phyloP scores from a whole-genome alignment of 2,329 filamentous ascomycete species.

The Alternaria alternata region DNA sequence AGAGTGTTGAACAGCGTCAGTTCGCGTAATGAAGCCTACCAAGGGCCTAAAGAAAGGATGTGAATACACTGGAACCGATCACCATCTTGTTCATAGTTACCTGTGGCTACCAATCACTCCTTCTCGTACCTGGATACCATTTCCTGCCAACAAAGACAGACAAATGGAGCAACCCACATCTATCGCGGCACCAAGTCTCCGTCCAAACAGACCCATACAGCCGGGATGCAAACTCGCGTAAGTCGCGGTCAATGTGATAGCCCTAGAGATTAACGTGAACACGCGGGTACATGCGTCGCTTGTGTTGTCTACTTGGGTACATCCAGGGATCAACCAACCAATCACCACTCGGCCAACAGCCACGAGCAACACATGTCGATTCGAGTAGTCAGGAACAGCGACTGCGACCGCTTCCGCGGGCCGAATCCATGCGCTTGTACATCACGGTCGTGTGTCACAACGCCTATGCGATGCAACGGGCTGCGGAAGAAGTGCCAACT shows the following conservation, averaged over 20 bases:
- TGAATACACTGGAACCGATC: too few relatives aligned
- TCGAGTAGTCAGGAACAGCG: conserved; percentile 8
- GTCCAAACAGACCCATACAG: background rate
- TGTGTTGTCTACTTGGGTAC: background rate
- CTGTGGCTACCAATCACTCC: too few relatives aligned
- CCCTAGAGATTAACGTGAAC: conserved; percentile 1
- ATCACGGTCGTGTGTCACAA: conserved; percentile 7
- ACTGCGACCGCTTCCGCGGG: background rate
- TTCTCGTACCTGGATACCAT: too few relatives aligned
- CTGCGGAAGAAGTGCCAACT: conserved; percentile 10
- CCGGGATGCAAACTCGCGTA: background rate
- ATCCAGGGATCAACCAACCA: background rate
- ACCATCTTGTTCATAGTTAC: too few relatives aligned
- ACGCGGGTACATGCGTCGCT: conserved; percentile 11
- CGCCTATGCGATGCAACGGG: background rate
- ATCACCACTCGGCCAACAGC: background rate
- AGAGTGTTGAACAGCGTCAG: too few relatives aligned
- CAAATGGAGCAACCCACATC: too few relatives aligned
- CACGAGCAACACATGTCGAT: conserved; percentile 10
- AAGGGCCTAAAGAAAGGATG: too few relatives aligned
- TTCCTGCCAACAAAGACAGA: too few relatives aligned
- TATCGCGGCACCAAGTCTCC: background rate
- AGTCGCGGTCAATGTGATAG: conserved; percentile 1
- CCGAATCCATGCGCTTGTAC: background rate
- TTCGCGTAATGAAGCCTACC: too few relatives aligned